These are phyloP conservation scores for Eremothecium sinecaudum DNA, from an alignment of 1,139 yeast genomes.

Conservation along the genomic window DNA sequence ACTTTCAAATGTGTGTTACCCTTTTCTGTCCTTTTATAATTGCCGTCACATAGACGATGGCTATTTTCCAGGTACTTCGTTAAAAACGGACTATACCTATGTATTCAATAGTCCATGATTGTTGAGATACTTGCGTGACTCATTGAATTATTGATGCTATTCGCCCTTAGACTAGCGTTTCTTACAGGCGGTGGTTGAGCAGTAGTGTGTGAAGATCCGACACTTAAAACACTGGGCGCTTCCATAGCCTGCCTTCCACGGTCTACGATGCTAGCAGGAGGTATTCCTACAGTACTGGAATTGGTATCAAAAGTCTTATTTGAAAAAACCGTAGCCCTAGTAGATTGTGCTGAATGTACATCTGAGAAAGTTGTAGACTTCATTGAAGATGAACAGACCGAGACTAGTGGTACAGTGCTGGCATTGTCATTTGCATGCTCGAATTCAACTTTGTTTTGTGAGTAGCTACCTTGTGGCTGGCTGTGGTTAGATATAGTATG, in stretches of 20 bases:
- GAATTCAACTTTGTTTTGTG: slow-evolving; percentile 11
- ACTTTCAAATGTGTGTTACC: no score
- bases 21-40: no score
- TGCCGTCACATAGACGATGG: no score
- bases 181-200: slow-evolving; percentile 18
- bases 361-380: slow-evolving; percentile 33
- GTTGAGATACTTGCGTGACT: slow-evolving; percentile 5
- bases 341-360: slow-evolving; percentile 33
- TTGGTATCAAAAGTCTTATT: slow-evolving; percentile 48
- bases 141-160: slow-evolving; percentile 6
- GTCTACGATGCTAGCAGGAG: slow-evolving; percentile 56
- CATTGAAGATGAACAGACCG: slow-evolving; percentile 40
- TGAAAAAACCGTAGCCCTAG: slow-evolving; percentile 33
- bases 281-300: slow-evolving; percentile 53
- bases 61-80: no score
- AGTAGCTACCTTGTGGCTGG: not conserved
- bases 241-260: slow-evolving; percentile 29
- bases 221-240: slow-evolving; percentile 9
- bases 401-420: slow-evolving; percentile 46
- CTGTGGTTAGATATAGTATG: not conserved
- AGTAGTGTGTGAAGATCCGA: slow-evolving; percentile 10
- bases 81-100: no score
- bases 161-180: slow-evolving; percentile 12
- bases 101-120: slow-evolving; percentile 2
- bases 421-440: slow-evolving; percentile 30